Base-by-base conservation (phyloP, 441 rosid genomes). In the Arabidopsis lyrata region DNA sequence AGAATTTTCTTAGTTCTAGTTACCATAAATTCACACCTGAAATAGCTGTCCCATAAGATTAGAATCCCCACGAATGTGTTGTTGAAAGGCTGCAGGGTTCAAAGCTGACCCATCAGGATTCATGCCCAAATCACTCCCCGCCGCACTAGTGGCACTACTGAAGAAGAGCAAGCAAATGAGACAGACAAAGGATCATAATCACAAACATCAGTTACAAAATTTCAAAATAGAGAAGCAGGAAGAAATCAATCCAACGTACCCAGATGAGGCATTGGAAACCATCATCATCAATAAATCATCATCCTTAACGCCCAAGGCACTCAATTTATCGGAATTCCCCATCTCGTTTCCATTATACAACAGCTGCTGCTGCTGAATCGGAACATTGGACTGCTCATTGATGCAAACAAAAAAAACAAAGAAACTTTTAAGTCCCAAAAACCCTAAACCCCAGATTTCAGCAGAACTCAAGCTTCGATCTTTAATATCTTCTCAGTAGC, bases 81-180 rank as follows among this genome's bases (percentile, higher is more conserved):
- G 95, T 77, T 92, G 99, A 75, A 95, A 88, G 39, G 93, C 97
- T 63, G 84, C 86, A 76, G 99, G 97, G 74, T 92, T 87, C 64
- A 82, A 84, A 72, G 97, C 95, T 80, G 97, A 89, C 16, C 97
- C 97, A 82, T 92, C 97, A 47, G 94, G 97, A 77, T 89, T 89
- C 73, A 89, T 68, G 47, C 80, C 74, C 86, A 89, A 65, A 71
- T 82, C 81, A 82, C 76, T 86, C 60, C 67, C 55, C 22, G 87
- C 50, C 15, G 89, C 62, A 41, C 81, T 81, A 69, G 86, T 47
- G 9, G 90, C 66, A 45, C 82, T 81, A 73, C 97, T 92, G 90
- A 76, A 81, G 78, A 70, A 72, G 24, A 34, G 22, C 59, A 64
- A 47, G 27, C 56, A 54, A 31, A 15, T 20, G 58, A 53, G 49